Conservation (phyloP, 257 asterid genomes). For the Verbena officinalis region DNA sequence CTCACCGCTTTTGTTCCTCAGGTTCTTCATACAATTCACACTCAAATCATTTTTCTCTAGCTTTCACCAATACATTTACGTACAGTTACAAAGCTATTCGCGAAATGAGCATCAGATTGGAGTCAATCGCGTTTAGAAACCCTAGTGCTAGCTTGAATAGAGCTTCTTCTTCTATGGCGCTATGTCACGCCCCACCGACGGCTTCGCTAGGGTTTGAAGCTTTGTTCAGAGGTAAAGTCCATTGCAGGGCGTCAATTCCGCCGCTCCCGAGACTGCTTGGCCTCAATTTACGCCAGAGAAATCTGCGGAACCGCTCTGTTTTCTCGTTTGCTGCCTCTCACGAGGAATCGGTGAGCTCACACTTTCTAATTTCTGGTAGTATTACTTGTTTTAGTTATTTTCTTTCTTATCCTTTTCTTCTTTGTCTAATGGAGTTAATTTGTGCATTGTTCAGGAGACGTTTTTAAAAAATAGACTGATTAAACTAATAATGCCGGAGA, state of each 20-base stretch:
- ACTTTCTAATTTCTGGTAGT: background rate
- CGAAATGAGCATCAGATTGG: conserved; percentile 39
- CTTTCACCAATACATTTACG: conserved; percentile 1
- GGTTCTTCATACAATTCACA: conserved; percentile 10
- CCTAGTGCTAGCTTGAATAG: conserved; percentile 35
- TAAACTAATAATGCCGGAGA: background rate
- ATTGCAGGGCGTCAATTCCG: conserved; percentile 27
- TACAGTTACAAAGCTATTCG: background rate
- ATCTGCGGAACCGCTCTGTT: conserved; percentile 45
- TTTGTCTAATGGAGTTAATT: background rate
- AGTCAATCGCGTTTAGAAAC: conserved; percentile 32
- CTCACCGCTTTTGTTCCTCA: conserved; percentile 18
- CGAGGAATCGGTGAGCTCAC: conserved; percentile 71
- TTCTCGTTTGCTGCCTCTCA: conserved; percentile 67
- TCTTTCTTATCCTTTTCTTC: background rate
- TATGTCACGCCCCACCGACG: conserved; percentile 47
- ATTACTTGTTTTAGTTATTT: background rate
- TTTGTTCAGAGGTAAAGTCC: conserved; percentile 22
- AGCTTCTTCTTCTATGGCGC: conserved; percentile 39
- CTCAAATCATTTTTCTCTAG: background rate
- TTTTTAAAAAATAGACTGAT: background rate
- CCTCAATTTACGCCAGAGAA: conserved; percentile 30
- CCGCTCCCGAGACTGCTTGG: conserved; percentile 36
- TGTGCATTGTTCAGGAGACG: conserved; percentile 14
- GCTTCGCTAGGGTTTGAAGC: conserved; percentile 46